These are phyloP conservation scores for Aspergillus felis DNA, from an alignment of 2,329 filamentous ascomycete genomes.

Conservation along the genomic window DNA sequence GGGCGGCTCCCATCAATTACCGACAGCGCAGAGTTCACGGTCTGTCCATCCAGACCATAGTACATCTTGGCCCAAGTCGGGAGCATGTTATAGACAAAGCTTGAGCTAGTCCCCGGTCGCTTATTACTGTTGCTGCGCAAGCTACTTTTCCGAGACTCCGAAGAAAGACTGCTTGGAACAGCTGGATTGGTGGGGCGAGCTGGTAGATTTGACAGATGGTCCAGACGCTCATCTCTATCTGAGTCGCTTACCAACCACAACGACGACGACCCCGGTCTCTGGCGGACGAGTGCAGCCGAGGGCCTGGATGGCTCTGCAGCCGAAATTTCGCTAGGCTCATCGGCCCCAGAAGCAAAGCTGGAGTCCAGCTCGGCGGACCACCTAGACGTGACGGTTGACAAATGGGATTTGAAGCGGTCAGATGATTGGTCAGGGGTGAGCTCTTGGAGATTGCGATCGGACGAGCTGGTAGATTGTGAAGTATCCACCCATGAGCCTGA, in stretches of 20 bases:
- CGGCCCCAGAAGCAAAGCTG: constrained; percentile 21
- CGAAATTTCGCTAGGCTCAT: constrained; percentile 15
- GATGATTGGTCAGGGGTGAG: constrained; percentile 32
- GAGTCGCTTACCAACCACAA: constrained; percentile 33
- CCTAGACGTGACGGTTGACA: constrained; percentile 45
- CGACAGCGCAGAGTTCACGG: constrained; percentile 45
- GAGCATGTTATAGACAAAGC: constrained; percentile 40
- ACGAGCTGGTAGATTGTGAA: constrained; percentile 22
- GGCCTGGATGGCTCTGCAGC: constrained; percentile 23
- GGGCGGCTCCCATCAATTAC: constrained; percentile 31
- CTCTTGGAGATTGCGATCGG: constrained; percentile 19
- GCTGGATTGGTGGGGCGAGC: constrained; percentile 28
- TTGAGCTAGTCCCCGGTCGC: constrained; percentile 43
- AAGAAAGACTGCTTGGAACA: constrained; percentile 40
- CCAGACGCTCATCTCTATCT: constrained; percentile 32
- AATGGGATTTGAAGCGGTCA: constrained; percentile 38
- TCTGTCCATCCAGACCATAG: constrained; percentile 63
- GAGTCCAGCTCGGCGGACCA: constrained; percentile 34
- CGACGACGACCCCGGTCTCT: constrained; percentile 24
- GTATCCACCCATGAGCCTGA: constrained; percentile 41
- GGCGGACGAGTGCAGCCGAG: constrained; percentile 19
- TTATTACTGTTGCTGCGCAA: constrained; percentile 32
- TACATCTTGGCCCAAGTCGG: constrained; percentile 58
- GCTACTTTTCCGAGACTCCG: constrained; percentile 39
- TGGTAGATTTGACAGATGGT: constrained; percentile 35